These are phyloP conservation scores for Rubia occidens DNA, from an alignment of 305 asterid genomes.

Conservation along the genomic window DNA sequence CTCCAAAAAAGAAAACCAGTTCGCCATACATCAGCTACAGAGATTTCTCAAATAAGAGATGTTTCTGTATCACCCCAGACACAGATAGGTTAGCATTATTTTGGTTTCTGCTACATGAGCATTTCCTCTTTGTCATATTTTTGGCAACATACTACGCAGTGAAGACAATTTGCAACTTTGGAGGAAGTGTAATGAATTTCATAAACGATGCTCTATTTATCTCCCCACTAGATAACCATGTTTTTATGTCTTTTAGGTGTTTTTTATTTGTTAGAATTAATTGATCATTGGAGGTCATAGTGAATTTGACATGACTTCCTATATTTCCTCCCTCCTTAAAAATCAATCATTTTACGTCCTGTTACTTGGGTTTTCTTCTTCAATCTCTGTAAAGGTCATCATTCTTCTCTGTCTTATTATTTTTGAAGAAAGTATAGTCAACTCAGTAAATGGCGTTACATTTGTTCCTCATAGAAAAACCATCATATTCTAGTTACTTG, in stretches of 20 bases:
- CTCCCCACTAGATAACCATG: too few species aligned
- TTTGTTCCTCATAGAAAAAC: neutral
- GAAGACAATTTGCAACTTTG: neutral
- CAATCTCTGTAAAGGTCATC: neutral
- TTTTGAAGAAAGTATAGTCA: neutral
- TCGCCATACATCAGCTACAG: constrained; percentile 34
- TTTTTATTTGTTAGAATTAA: neutral
- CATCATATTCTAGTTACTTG: neutral
- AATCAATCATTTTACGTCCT: neutral
- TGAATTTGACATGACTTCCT: neutral
- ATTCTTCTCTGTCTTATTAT: neutral
- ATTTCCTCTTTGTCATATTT: neutral
- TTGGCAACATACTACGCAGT: neutral
- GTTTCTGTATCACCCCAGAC: constrained; percentile 28
- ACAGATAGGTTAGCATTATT: constrained; percentile 38
- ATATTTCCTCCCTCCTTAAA: neutral
- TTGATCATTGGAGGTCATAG: neutral
- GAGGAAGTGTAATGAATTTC: neutral
- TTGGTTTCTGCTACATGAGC: neutral
- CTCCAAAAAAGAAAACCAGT: constrained; percentile 20
- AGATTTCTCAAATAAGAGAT: constrained; percentile 29
- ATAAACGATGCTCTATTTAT: neutral
- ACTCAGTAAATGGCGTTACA: neutral
- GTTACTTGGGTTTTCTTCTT: neutral
- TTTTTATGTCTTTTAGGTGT: too few species aligned